Conservation (phyloP, 805 yeast genomes). For the Pichia nakasei region DNA sequence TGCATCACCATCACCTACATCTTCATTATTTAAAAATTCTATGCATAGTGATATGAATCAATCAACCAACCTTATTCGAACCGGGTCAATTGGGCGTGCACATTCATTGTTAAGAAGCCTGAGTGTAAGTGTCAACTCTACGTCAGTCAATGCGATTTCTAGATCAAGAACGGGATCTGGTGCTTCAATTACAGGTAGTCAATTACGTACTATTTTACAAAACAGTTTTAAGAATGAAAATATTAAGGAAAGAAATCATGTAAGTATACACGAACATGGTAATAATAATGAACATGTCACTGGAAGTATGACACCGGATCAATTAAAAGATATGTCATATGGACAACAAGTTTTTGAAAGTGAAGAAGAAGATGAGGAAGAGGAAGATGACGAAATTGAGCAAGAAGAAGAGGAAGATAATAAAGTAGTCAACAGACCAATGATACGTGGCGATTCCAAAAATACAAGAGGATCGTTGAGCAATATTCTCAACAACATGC, state of each 20-base stretch:
- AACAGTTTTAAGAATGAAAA: conserved; percentile 1
- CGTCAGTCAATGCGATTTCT: not conserved
- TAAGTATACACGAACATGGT: conserved; percentile 1
- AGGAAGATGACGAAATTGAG: not conserved
- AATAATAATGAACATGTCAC: not conserved
- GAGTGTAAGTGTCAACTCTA: conserved; percentile 3
- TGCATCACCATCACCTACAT: not conserved
- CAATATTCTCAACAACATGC: not conserved
- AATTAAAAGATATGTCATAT: conserved; percentile 23
- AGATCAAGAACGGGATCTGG: conserved; percentile 8
- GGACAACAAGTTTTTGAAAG: conserved; percentile 27
- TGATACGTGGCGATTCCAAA: not conserved
- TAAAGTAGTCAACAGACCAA: not conserved
- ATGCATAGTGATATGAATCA: not conserved
- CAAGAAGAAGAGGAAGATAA: not conserved
- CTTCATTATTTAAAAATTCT: not conserved
- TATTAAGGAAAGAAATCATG: not conserved
- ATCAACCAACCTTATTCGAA: not conserved
- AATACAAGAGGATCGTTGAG: conserved; percentile 1
- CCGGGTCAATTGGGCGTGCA: conserved; percentile 3
- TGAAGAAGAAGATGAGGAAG: conserved; percentile 25
- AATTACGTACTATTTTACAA: conserved; percentile 3
- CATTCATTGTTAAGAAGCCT: conserved; percentile 6
- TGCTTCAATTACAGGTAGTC: conserved; percentile 6
- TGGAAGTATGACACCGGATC: conserved; percentile 18